A percentile compares a stretch with the other conserved stretches of the same genome.
phyloP scores from a whole-genome alignment of 305 asterid genomes.

The Andrographis paniculata region DNA sequence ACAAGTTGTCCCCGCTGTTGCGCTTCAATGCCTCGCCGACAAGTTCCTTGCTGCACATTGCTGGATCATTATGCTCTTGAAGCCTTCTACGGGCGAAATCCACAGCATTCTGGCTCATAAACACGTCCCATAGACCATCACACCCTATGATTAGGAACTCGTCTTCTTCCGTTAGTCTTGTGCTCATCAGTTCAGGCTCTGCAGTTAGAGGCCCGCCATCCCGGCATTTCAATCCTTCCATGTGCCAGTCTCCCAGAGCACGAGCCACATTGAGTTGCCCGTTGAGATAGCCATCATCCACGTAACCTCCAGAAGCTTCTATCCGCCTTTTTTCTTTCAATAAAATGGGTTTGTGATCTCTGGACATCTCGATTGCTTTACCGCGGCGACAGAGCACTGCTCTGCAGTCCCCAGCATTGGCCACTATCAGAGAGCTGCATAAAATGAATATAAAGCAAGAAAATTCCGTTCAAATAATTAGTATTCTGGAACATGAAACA shows the following conservation, averaged over 20 bases:
- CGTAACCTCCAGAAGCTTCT: conserved; percentile 63
- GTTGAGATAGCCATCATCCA: conserved; percentile 68
- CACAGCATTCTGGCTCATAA: conserved; percentile 75
- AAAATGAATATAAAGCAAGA: conserved; percentile 14
- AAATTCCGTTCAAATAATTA: too few relatives aligned
- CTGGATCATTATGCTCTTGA: conserved; percentile 64
- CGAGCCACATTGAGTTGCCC: conserved; percentile 68
- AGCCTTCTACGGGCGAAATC: conserved; percentile 60
- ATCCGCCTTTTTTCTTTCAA: conserved; percentile 49
- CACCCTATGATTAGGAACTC: conserved; percentile 80
- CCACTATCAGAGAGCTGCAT: conserved; percentile 66
- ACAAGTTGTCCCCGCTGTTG: conserved; percentile 61
- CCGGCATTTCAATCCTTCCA: conserved; percentile 75
- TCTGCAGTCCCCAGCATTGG: conserved; percentile 73
- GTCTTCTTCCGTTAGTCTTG: conserved; percentile 52
- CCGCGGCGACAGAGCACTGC: conserved; percentile 85
- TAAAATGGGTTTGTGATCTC: conserved; percentile 57
- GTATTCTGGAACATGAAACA: too few relatives aligned
- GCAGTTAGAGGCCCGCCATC: conserved; percentile 69
- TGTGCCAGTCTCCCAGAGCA: conserved; percentile 88
- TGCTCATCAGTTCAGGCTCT: conserved; percentile 64
- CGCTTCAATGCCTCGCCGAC: conserved; percentile 70
- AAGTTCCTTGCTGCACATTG: conserved; percentile 72
- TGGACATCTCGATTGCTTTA: conserved; percentile 69
- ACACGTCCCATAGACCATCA: conserved; percentile 79